Evolutionary conservation across 306 rosid genomes (phyloP), one percentile per base, ranked within the genome.

Genomic region (Phaseolus lunatus): DNA sequence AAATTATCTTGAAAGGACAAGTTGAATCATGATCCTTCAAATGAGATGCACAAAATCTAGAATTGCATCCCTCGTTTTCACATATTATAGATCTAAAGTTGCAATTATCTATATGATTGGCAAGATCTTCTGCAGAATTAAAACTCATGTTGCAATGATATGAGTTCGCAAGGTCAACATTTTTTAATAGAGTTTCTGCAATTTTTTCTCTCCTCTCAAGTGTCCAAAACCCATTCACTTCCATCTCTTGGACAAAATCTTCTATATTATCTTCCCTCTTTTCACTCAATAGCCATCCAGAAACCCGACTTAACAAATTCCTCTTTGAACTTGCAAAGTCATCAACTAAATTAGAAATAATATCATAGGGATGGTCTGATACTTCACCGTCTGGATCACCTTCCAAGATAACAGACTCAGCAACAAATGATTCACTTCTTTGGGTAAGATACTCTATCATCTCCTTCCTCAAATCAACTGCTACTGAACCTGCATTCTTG

Each of bases 231-330:
- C 89, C 88, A 84, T 86, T 86, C 15, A 82, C 71, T 24, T 87
- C 96, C 82, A 94, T 86, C 76, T 94, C 97, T 50, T 94, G 98
- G 62, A 89, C 82, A 13, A 91, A 86, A 84, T 94, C 98, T 54
- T 91, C 98, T 20, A 94, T 94, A 0, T 87, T 91, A 62, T 94
- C 98, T 84, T 94, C 98, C 80, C 97, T 85, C 80, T 79, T 91
- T 18, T 94, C 98, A 37, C 92, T 91, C 3, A 94, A 77, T 33
- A 90, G 45, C 97, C 96, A 90, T 45, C 91, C 97, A 0, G 97
- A 91, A 63, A 94, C 93, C 50, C 89, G 80, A 52, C 91, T 83
- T 18, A 94, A 87, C 43, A 94, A 73, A 88, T 88, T 94, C 75
- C 90, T 86, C 87, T 90, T 91, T 13, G 71, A 83, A 62, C 77